Percentiles rank a stretch among this genome's conserved stretches.
Conservation (phyloP, 2,329 filamentous ascomycete species). For the Cladophialophora psammophila region DNA sequence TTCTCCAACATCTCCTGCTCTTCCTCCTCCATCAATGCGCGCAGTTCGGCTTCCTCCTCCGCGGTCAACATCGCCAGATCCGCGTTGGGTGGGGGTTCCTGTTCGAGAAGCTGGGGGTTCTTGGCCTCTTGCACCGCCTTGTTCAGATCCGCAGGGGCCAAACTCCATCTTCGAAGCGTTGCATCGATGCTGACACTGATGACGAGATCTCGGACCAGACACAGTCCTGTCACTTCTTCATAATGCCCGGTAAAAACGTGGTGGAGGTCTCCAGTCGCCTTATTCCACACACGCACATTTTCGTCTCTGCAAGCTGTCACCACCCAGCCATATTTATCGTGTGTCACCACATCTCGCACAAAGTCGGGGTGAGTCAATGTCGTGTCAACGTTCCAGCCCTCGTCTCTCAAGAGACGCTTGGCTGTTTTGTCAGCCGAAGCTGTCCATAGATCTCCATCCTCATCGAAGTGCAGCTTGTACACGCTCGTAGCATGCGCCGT, state of each 20-base stretch:
- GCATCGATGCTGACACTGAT: conserved; percentile 89
- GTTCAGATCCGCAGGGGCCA: conserved; percentile 68
- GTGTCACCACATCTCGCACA: conserved; percentile 79
- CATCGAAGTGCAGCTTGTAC: conserved; percentile 78
- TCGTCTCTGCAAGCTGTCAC: conserved; percentile 91
- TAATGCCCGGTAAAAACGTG: conserved; percentile 83
- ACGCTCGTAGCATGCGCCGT: conserved; percentile 89
- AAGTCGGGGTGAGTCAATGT: conserved; percentile 84
- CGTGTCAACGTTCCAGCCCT: conserved; percentile 74
- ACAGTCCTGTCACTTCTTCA: conserved; percentile 87
- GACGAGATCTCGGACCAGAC: conserved; percentile 64
- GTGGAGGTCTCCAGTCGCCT: conserved; percentile 72
- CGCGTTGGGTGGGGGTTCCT: conserved; percentile 55
- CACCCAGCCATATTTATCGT: conserved; percentile 75
- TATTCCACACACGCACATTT: conserved; percentile 88
- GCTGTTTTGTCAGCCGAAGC: conserved; percentile 88
- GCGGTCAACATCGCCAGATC: conserved; percentile 69
- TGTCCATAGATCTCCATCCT: conserved; percentile 82
- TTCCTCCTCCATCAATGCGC: conserved; percentile 83
- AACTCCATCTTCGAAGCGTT: conserved; percentile 83
- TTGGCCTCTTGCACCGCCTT: conserved; percentile 60
- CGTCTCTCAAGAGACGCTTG: conserved; percentile 76
- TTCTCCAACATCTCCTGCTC: conserved; percentile 51
- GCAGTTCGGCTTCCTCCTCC: conserved; percentile 92
- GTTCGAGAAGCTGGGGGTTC: conserved; percentile 54